Evolutionary conservation across 495 filamentous ascomycete species (phyloP).

Genomic region (Cercophora samala): DNA sequence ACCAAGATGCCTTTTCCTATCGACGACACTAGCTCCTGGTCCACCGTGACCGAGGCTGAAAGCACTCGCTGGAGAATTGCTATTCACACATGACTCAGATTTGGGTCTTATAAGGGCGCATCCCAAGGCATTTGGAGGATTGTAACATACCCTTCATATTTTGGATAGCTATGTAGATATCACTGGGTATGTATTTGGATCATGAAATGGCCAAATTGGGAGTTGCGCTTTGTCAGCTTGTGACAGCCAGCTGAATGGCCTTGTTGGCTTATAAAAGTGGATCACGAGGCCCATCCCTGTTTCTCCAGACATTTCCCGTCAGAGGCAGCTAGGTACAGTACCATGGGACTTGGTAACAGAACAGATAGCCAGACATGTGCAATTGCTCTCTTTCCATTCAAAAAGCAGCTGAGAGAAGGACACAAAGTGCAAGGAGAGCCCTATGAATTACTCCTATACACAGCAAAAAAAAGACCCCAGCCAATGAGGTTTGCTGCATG

Average conservation of each 20-base stretch:
- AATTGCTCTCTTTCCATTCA: neutral
- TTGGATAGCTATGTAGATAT: too few species aligned
- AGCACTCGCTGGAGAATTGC: conserved; percentile 93
- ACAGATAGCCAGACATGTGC: neutral
- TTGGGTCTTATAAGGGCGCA: neutral
- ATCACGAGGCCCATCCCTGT: neutral
- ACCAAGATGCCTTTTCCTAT: conserved; percentile 90
- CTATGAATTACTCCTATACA: neutral
- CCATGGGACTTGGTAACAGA: too few species aligned
- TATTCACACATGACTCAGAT: conserved; percentile 33
- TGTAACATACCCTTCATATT: conserved; percentile 33
- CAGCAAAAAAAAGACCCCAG: neutral
- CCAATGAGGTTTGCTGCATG: neutral
- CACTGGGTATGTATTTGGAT: too few species aligned
- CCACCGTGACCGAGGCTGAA: conserved; percentile 98
- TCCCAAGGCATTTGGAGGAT: neutral
- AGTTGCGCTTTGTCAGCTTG: neutral
- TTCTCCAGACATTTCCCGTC: neutral
- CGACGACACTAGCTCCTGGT: conserved; percentile 79
- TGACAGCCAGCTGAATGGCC: neutral
- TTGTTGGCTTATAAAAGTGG: neutral
- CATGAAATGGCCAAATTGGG: neutral
- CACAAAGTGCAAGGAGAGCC: neutral
- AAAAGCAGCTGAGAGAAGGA: neutral
- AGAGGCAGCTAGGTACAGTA: neutral